Evolutionary conservation across 345 rosid genomes (phyloP).

Genomic region (Camelina laxa): DNA sequence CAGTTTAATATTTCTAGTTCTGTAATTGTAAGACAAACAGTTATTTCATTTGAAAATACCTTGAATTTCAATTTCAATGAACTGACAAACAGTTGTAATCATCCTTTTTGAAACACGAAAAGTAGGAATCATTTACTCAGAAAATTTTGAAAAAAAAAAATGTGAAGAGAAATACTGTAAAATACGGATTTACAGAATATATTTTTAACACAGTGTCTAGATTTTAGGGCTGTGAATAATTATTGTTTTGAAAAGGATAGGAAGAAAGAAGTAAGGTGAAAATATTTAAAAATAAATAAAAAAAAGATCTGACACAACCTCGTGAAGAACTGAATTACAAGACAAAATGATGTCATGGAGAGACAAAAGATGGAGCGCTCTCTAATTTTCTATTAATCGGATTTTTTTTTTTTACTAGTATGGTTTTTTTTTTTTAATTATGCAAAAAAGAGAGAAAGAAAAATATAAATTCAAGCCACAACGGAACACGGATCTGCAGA

Average conservation of each 20-base stretch:
- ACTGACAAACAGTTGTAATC: slow-evolving; percentile 43
- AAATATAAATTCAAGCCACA: too few species aligned
- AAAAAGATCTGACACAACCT: slow-evolving; percentile 77
- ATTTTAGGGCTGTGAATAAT: slow-evolving; percentile 42
- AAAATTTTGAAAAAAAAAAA: slow-evolving; percentile 19
- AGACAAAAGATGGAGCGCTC: slow-evolving; percentile 52
- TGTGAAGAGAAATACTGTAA: neutral
- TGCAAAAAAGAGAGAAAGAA: too few species aligned
- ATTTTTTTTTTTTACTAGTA: neutral
- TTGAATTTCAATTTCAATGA: slow-evolving; percentile 34
- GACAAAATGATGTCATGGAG: slow-evolving; percentile 83
- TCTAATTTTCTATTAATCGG: slow-evolving; percentile 21
- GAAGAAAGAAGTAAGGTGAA: slow-evolving; percentile 18
- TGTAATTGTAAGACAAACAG: slow-evolving; percentile 31
- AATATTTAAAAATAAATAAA: neutral
- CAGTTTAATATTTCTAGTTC: neutral
- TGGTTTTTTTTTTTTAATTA: too few species aligned
- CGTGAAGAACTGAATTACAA: slow-evolving; percentile 80
- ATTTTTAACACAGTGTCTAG: slow-evolving; percentile 39
- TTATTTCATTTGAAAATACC: slow-evolving; percentile 32
- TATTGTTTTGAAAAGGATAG: slow-evolving; percentile 42
- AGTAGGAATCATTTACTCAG: slow-evolving; percentile 36
- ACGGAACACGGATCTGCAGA: slow-evolving; percentile 45
- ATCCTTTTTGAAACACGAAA: slow-evolving; percentile 41
- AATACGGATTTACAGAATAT: slow-evolving; percentile 32